Evolutionary conservation across 2,329 filamentous ascomycete genomes (phyloP).

Genomic region (Apiospora hydei): DNA sequence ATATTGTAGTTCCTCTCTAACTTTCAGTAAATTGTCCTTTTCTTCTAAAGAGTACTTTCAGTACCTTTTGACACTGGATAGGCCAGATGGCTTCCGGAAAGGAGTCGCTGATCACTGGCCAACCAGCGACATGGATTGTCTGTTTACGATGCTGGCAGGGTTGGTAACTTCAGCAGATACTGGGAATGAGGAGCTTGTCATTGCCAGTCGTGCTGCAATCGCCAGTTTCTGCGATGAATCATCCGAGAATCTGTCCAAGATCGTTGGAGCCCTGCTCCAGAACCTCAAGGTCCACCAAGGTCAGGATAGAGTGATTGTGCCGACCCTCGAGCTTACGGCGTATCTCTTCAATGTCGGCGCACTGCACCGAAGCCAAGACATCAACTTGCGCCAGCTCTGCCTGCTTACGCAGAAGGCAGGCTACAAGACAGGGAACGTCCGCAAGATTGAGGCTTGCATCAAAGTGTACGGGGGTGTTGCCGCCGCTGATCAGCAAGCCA

Average conservation of each 20-base stretch:
- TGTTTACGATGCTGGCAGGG: slow-evolving; percentile 67
- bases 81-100: slow-evolving; percentile 45
- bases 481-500: slow-evolving; percentile 31
- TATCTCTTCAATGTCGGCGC: slow-evolving; percentile 75
- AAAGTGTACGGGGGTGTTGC: slow-evolving; percentile 80
- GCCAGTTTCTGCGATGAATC: slow-evolving; percentile 58
- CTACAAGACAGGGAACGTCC: slow-evolving; percentile 82
- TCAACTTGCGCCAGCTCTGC: slow-evolving; percentile 67
- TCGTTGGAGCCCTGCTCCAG: slow-evolving; percentile 59
- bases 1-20: slow-evolving; percentile 41
- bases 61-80: slow-evolving; percentile 57
- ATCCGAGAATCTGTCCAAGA: slow-evolving; percentile 47
- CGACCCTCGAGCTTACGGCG: slow-evolving; percentile 77
- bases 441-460: slow-evolving; percentile 81
- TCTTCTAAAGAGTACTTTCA: slow-evolving; percentile 69
- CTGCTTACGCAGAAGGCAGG: slow-evolving; percentile 78
- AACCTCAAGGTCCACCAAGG: slow-evolving; percentile 61
- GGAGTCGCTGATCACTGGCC: slow-evolving; percentile 46
- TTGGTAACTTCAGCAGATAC: slow-evolving; percentile 77
- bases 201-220: slow-evolving; percentile 72
- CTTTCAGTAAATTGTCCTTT: slow-evolving; percentile 52
- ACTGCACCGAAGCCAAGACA: slow-evolving; percentile 48
- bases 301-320: slow-evolving; percentile 76
- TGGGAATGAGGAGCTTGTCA: slow-evolving; percentile 78
- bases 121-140: slow-evolving; percentile 48